Evolutionary conservation across 2,329 filamentous ascomycete species (phyloP).

Genomic region (Penicillium sp.): DNA sequence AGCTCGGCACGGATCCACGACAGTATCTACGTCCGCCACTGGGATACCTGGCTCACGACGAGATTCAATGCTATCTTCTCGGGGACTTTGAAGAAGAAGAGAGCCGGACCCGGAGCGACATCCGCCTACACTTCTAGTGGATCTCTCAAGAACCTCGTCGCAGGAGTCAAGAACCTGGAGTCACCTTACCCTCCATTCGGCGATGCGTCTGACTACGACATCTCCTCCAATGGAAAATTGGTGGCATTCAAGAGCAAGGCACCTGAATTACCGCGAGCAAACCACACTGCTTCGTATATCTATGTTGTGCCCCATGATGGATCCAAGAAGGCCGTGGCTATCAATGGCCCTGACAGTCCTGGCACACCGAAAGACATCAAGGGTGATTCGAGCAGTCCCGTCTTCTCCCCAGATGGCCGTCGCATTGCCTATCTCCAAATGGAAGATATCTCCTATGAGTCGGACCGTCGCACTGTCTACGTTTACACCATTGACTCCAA

Average conservation of each 20-base stretch:
- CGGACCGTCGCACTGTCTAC: conserved; percentile 61
- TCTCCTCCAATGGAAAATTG: conserved; percentile 40
- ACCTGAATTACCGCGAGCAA: conserved; percentile 41
- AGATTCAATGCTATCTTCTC: conserved; percentile 73
- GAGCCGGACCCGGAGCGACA: conserved; percentile 34
- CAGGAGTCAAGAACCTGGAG: conserved; percentile 43
- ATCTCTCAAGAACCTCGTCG: conserved; percentile 52
- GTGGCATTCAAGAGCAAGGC: conserved; percentile 45
- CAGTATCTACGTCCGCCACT: conserved; percentile 74
- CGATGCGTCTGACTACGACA: conserved; percentile 75
- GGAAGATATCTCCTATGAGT: conserved; percentile 73
- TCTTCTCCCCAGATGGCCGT: conserved; percentile 71
- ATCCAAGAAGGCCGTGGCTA: conserved; percentile 52
- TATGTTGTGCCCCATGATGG: conserved; percentile 67
- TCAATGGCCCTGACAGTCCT: conserved; percentile 39
- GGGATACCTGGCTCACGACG: conserved; percentile 71
- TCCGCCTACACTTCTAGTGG: conserved; percentile 45
- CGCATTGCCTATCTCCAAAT: conserved; percentile 76
- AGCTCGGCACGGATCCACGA: conserved; percentile 70
- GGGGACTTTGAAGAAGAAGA: conserved; percentile 52
- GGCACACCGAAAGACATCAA: conserved; percentile 50
- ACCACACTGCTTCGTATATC: conserved; percentile 77
- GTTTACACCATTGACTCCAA: conserved; percentile 35
- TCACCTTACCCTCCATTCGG: conserved; percentile 63
- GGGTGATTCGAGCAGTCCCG: conserved; percentile 61